phyloP scores from a whole-genome alignment of 768 basidiomycete genomes.

The Auricularia sp. region DNA sequence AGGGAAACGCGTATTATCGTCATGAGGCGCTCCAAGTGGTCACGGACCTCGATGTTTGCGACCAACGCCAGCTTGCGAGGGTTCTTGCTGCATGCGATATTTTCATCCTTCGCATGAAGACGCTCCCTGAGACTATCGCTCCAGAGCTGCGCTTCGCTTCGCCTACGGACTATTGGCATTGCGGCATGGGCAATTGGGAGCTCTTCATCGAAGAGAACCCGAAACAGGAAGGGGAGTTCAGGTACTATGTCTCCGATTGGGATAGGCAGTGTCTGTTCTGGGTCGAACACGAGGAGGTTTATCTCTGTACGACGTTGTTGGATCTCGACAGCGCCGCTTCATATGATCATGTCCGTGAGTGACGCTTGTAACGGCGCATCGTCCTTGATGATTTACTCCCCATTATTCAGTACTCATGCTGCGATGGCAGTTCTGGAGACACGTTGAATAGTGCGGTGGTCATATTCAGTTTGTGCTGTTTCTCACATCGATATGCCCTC shows the following conservation, averaged over 20 bases:
- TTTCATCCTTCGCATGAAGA: no score
- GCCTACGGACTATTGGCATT: neutral
- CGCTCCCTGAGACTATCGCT: no score
- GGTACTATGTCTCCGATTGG: neutral
- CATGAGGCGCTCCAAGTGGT: neutral
- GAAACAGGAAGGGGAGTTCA: neutral
- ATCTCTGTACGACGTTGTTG: neutral
- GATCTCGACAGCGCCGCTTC: neutral
- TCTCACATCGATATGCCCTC: neutral
- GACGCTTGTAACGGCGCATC: neutral
- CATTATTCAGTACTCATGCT: neutral
- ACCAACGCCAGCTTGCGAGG: neutral
- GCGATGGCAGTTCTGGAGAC: neutral
- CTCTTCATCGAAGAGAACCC: neutral
- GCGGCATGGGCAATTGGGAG: neutral
- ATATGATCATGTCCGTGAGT: neutral
- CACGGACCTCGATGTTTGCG: neutral
- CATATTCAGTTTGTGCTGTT: neutral
- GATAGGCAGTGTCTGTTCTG: neutral
- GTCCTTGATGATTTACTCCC: no score
- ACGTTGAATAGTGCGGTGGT: neutral
- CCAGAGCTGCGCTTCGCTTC: no score
- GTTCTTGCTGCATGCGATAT: no score
- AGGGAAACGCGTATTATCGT: neutral
- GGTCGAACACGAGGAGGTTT: neutral